Evolutionary conservation across 23 red algal species (phyloP), one percentile per base, ranked within the genome.

Genomic region (Cyanidioschyzon merolae): DNA sequence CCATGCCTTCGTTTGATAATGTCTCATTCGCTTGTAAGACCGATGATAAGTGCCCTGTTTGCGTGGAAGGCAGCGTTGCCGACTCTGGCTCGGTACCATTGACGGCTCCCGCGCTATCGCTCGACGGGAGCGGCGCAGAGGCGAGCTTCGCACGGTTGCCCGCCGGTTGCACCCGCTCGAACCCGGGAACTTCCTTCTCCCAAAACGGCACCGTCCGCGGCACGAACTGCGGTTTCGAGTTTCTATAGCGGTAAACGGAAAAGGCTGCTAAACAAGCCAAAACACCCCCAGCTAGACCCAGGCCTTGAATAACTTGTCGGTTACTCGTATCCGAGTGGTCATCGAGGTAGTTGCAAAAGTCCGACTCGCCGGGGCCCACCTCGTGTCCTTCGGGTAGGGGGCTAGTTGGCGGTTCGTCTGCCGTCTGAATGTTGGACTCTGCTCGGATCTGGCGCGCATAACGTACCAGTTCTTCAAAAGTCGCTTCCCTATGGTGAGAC

Each of bases 311-410:
- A 1, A 84, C 89, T 41, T 86, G 74, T 2, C 30, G 50, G 25
- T 39, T 27, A 21, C 77, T 83, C 40, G 80, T 85, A 54, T 92
- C 89, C 37, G 82, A 71, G 58, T 92, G 79, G 38, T 82, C 83
- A 50, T 92, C 89, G 15, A 92, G 68, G 54, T 58, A 92, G 83
- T 92, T 92, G 54, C 76, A 83, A 74, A 92, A 92, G 79, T 92
- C 89, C 40, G 78, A 79, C 0, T 68, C 67, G 29, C 89, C 89
- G 12, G 86, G 79, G 67, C 77, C 76, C 0, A 92, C 12, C 75
- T 92, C 89, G 50, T 92, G 82, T 34, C 39, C 80, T 40, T 92
- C 89, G 16, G 77, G 75, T 1, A 92, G 83, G 32, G 89, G 89
- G 7, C 39, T 24, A 2, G 75, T 83, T 16, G 89, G 89, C 12